These are phyloP conservation scores for Protomyces lactucae-debilis DNA, from an alignment of 1,139 yeast species.

Conservation along the genomic window DNA sequence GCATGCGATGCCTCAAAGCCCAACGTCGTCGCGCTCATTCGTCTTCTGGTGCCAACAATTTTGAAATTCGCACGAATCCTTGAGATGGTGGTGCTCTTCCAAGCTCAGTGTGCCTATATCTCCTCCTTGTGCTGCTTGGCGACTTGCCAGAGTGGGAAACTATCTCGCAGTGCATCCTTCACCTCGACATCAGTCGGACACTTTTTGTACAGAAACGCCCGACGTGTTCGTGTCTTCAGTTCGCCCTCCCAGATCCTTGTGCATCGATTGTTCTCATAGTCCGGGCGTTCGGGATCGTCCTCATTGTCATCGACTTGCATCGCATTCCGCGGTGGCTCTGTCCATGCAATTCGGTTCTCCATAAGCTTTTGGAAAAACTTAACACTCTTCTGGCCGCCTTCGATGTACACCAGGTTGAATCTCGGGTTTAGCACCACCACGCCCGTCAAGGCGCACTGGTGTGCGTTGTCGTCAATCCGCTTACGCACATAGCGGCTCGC, in stretches of 20 bases:
- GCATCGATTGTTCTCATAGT: constrained; percentile 51
- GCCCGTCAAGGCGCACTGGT: constrained; percentile 64
- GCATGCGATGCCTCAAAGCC: too few species aligned
- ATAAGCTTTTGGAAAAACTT: constrained; percentile 60
- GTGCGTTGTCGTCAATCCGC: constrained; percentile 75
- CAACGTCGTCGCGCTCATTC: too few species aligned
- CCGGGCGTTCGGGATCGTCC: constrained; percentile 36
- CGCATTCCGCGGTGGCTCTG: constrained; percentile 41
- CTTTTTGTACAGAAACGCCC: constrained; percentile 57
- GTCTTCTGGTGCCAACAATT: not conserved
- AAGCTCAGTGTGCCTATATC: too few species aligned
- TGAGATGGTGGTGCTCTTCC: too few species aligned
- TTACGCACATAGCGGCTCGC: constrained; percentile 62
- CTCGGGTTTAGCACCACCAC: constrained; percentile 46
- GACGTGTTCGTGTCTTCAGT: constrained; percentile 50
- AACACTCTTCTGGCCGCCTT: constrained; percentile 63
- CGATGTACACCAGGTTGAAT: constrained; percentile 60
- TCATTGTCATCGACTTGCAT: constrained; percentile 36
- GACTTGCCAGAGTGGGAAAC: constrained; percentile 14
- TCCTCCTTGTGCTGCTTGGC: constrained; percentile 18
- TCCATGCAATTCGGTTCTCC: constrained; percentile 66
- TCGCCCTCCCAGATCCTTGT: constrained; percentile 73
- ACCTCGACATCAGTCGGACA: constrained; percentile 55
- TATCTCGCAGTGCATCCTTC: constrained; percentile 48
- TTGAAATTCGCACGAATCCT: not conserved